These are phyloP conservation scores for Vigna mungo DNA, from an alignment of 306 rosid genomes.

Conservation along the genomic window DNA sequence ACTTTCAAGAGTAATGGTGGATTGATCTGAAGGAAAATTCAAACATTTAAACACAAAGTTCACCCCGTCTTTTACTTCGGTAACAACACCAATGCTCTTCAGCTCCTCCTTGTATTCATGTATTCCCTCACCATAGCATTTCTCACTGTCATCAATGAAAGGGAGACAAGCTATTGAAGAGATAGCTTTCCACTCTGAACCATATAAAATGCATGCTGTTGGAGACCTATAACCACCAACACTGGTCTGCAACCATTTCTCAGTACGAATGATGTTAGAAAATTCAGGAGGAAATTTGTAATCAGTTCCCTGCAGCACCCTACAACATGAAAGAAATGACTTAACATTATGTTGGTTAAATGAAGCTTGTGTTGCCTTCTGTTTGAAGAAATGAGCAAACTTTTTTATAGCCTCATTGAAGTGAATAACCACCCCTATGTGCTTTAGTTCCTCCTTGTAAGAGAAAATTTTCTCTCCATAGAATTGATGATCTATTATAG, in stretches of 20 bases:
- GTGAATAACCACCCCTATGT: conserved; percentile 62
- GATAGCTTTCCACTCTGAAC: conserved; percentile 69
- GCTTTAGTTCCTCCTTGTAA: conserved; percentile 52
- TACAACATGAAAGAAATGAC: conserved; percentile 62
- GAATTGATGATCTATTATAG: conserved; percentile 59
- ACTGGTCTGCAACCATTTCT: conserved; percentile 68
- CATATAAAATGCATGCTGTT: conserved; percentile 61
- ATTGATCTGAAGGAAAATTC: conserved; percentile 51
- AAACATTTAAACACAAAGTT: conserved; percentile 53
- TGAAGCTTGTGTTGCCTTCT: conserved; percentile 42
- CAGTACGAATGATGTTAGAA: conserved; percentile 15
- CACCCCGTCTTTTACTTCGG: conserved; percentile 57
- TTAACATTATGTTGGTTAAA: conserved; percentile 50
- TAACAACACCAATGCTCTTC: conserved; percentile 62
- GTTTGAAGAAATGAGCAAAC: conserved; percentile 53
- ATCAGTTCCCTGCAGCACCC: conserved; percentile 38
- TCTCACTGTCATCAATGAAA: conserved; percentile 65
- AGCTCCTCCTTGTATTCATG: conserved; percentile 60
- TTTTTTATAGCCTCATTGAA: conserved; percentile 55
- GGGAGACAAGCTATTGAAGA: conserved; percentile 69
- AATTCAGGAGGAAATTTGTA: conserved; percentile 47
- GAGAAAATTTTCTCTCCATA: conserved; percentile 47
- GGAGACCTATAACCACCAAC: conserved; percentile 58
- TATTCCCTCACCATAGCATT: conserved; percentile 53
- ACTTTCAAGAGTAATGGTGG: conserved; percentile 46